phyloP scores from a whole-genome alignment of 352 stramenopile genomes.

The Saprolegnia diclina region DNA sequence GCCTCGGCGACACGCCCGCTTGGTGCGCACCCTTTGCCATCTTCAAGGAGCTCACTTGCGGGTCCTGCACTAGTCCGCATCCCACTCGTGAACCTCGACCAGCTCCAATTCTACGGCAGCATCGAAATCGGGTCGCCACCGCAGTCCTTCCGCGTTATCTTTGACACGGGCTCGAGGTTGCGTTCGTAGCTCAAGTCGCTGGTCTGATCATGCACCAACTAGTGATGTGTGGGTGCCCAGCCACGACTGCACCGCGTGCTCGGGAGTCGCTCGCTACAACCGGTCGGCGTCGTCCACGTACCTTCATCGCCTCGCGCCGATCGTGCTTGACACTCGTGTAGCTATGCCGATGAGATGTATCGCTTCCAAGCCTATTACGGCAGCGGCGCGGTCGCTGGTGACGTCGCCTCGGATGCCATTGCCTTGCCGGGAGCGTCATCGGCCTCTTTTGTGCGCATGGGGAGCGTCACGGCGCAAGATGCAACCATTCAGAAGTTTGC shows the following conservation, averaged over 20 bases:
- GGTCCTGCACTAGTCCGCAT: constrained; percentile 35
- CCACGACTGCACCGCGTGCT: constrained; percentile 38
- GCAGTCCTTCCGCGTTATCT: constrained; percentile 65
- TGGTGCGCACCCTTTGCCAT: no score
- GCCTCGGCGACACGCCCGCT: no score
- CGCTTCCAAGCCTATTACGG: constrained; percentile 59
- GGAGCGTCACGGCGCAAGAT: constrained; percentile 41
- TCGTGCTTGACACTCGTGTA: background rate
- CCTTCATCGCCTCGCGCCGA: background rate
- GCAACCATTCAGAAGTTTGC: constrained; percentile 47
- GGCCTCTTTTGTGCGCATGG: constrained; percentile 36
- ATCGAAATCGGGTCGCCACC: constrained; percentile 55
- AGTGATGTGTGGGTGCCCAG: constrained; percentile 60
- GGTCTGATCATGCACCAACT: background rate
- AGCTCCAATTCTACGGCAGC: constrained; percentile 68
- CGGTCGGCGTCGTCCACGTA: constrained; percentile 37
- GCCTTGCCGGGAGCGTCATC: constrained; percentile 31
- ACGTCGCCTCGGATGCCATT: constrained; percentile 46
- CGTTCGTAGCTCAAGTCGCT: background rate
- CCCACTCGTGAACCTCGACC: constrained; percentile 64
- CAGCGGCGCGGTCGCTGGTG: constrained; percentile 47
- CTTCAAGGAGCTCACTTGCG: no score
- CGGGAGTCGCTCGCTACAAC: constrained; percentile 39
- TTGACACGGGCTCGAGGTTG: constrained; percentile 64
- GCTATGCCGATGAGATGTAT: constrained; percentile 30